These are phyloP conservation scores for Urtica urens DNA, from an alignment of 306 rosid species.

Conservation along the genomic window DNA sequence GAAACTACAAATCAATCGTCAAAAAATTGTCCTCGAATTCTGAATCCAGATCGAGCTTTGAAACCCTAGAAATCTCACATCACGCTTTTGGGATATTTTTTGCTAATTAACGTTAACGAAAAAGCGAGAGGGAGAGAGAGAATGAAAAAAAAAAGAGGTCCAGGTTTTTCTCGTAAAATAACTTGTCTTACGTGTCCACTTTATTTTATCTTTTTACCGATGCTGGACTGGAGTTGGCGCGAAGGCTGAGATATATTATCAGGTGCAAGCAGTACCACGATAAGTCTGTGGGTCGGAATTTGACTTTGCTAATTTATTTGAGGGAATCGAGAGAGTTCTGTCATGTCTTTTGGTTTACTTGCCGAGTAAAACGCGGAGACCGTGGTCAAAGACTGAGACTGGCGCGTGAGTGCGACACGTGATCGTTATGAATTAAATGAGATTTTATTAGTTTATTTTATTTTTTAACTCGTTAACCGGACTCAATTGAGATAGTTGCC, in stretches of 20 bases:
- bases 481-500: too few species aligned
- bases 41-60: conserved; percentile 17
- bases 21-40: conserved; percentile 4
- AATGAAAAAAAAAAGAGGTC: neutral
- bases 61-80: conserved; percentile 57
- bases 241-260: neutral
- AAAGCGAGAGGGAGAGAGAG: neutral
- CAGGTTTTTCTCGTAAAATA: too few species aligned
- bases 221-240: neutral
- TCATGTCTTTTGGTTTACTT: too few species aligned
- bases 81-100: conserved; percentile 21
- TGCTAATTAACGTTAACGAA: neutral
- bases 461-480: too few species aligned
- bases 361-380: too few species aligned
- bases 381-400: too few species aligned
- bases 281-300: too few species aligned
- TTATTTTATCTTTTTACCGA: neutral
- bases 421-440: too few species aligned
- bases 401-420: too few species aligned
- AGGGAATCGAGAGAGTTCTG: too few species aligned
- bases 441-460: too few species aligned
- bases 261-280: neutral
- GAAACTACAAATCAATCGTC: neutral
- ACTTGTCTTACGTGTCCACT: neutral
- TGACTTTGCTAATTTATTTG: too few species aligned